Percentiles rank a stretch among this genome's conserved stretches.
Evolutionary conservation across 257 asterid genomes (phyloP).

Genomic region (Solanum pinnatisectum): DNA sequence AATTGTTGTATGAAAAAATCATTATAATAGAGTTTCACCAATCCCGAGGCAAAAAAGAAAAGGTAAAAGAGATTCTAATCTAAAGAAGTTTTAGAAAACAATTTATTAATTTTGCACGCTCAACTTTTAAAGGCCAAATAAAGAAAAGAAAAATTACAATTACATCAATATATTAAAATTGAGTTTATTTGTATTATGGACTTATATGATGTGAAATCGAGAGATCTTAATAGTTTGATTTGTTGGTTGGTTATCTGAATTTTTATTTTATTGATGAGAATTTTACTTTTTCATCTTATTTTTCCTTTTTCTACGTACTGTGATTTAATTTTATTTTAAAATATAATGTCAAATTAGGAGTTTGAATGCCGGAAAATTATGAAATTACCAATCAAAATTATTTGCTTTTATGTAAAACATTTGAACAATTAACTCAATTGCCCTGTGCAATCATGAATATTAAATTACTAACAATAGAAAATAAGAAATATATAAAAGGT

Average conservation of each 20-base stretch:
- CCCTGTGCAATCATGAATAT: background rate
- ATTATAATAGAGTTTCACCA: background rate
- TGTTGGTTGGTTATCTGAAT: background rate
- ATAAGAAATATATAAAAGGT: too few relatives aligned
- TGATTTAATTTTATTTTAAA: too few relatives aligned
- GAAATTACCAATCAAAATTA: background rate
- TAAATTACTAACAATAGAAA: background rate
- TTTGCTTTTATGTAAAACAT: background rate
- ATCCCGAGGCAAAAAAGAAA: background rate
- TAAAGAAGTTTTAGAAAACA: background rate
- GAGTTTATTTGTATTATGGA: background rate
- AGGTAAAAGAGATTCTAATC: background rate
- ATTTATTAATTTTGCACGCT: background rate
- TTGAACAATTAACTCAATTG: background rate
- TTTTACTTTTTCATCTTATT: accelerated
- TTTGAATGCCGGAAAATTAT: background rate
- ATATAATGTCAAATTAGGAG: background rate
- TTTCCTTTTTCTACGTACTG: too few relatives aligned
- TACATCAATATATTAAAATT: background rate
- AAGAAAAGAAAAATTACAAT: background rate
- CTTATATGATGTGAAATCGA: background rate
- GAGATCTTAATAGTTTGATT: background rate
- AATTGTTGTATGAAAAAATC: background rate
- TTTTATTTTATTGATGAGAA: accelerated
- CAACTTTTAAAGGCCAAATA: background rate